Base-by-base conservation (phyloP, 2,329 filamentous ascomycete genomes). In the Talaromyces sp. region DNA sequence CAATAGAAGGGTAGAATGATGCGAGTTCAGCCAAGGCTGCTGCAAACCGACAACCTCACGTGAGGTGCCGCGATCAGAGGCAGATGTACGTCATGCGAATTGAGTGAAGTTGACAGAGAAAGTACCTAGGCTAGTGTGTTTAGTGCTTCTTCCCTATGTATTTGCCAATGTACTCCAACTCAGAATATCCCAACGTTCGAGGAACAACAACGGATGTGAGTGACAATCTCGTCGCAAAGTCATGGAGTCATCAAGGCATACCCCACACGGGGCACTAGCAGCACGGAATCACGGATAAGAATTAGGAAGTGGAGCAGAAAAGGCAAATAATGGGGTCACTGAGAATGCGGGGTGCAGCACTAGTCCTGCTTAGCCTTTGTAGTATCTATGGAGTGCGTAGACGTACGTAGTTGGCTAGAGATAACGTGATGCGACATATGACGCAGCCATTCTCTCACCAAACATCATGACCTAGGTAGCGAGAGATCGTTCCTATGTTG, bases 291-390 rank as follows among this genome's bases (percentile, higher is more conserved):
- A 25, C 47, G 41, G 56, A 43, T 59, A 43, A 31, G 37, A 59
- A 59, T 45, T 56, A 35, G 22, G 31, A 35, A 63, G 63, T 66
- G 63, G 60, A 61, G 61, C 62, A 52, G 27, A 35, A 39, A 19
- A 22, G 47, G 27, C 25, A 39, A 60, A 45, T 31, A 54, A 56
- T 57, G 59, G 64, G 50, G 58, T 33, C 33, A 35, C 37, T 61
- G 62, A 58, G 65, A 68, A 67, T 66, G 67, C 67, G 67, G 67
- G 67, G 67, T 68, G 67, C 67, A 68, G 67, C 56, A 39, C 62
- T 68, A 66, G 65, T 37, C 49, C 17, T n/a, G n/a, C 15, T 33
- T 59, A 56, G n/a, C 35, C 37, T 11, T 41, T 41, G 43, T 37
- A 31, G 39, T 17, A 25, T 33, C 7, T 22, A 19, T 19, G 9